These are phyloP conservation scores for Pestalotiopsis sp. DNA, from an alignment of 2,329 filamentous ascomycete species.

Conservation along the genomic window DNA sequence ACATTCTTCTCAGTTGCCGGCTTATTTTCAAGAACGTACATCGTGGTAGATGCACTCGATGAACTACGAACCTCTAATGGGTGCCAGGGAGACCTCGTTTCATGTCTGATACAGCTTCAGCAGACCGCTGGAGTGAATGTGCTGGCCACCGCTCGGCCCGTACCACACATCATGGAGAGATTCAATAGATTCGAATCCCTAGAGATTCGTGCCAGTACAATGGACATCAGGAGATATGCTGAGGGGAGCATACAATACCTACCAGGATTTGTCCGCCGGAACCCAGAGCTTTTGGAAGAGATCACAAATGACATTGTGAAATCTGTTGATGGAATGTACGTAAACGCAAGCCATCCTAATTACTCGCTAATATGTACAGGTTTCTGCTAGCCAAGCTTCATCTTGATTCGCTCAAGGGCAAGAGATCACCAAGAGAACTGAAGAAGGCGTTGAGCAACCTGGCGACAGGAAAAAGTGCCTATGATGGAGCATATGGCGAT, in stretches of 20 bases:
- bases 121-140: conserved; percentile 13
- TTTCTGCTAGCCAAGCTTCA: conserved; percentile 40
- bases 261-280: conserved; percentile 17
- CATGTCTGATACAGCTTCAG: conserved; percentile 17
- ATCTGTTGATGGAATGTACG: conserved; percentile 4
- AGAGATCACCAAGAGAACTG: conserved; percentile 34
- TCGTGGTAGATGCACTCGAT: conserved; percentile 23
- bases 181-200: not conserved
- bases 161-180: not conserved
- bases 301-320: conserved; percentile 22
- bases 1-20: conserved; percentile 18
- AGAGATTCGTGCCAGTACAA: not conserved
- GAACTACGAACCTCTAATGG: conserved; percentile 16
- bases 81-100: conserved; percentile 15
- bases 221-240: not conserved
- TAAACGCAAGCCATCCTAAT: not conserved
- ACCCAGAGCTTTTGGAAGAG: conserved; percentile 19
- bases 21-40: conserved; percentile 23
- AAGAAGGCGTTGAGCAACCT: conserved; percentile 32
- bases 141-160: conserved; percentile 14
- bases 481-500: conserved; percentile 39
- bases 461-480: conserved; percentile 29
- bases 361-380: conserved; percentile 22
- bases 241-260: conserved; percentile 18
- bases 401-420: conserved; percentile 32